Evolutionary conservation across 1,284 basidiomycete genomes (phyloP).

Genomic region (Ustilago xerochloae): DNA sequence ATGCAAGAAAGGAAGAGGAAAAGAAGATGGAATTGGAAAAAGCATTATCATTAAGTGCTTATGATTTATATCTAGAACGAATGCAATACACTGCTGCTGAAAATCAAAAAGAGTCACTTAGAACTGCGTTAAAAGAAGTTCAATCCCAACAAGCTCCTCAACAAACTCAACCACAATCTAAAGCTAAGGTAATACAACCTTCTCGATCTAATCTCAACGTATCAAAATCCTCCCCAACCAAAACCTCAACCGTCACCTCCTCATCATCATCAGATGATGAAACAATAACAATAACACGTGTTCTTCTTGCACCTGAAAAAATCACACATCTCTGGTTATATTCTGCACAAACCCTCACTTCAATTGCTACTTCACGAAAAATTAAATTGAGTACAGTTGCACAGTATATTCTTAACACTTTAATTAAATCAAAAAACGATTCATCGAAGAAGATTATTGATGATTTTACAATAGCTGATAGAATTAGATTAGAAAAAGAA

Average conservation of each 20-base stretch:
- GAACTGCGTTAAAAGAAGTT: constrained; percentile 21
- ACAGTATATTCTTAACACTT: constrained; percentile 23
- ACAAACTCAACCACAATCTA: background rate
- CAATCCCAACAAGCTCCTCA: constrained; percentile 4
- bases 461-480: constrained; percentile 10
- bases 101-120: constrained; percentile 4
- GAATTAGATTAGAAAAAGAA: constrained; percentile 5
- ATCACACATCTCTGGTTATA: constrained; percentile 35
- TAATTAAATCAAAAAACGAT: constrained; percentile 8
- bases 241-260: background rate
- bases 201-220: too few species aligned
- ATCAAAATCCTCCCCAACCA: background rate
- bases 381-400: constrained; percentile 33
- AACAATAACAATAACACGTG: constrained; percentile 8
- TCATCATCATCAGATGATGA: constrained; percentile 14
- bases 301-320: constrained; percentile 30
- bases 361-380: constrained; percentile 16
- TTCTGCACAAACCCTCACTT: constrained; percentile 5
- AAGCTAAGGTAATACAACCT: background rate
- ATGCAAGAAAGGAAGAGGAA: background rate
- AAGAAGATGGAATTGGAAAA: constrained; percentile 10
- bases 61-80: constrained; percentile 26
- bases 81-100: background rate
- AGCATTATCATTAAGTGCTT: constrained; percentile 27
- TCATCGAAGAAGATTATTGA: background rate